A percentile compares a stretch with the other conserved stretches of the same genome.
Evolutionary conservation across 495 filamentous ascomycete genomes (phyloP).

Genomic region (Penicillium robsamsonii): DNA sequence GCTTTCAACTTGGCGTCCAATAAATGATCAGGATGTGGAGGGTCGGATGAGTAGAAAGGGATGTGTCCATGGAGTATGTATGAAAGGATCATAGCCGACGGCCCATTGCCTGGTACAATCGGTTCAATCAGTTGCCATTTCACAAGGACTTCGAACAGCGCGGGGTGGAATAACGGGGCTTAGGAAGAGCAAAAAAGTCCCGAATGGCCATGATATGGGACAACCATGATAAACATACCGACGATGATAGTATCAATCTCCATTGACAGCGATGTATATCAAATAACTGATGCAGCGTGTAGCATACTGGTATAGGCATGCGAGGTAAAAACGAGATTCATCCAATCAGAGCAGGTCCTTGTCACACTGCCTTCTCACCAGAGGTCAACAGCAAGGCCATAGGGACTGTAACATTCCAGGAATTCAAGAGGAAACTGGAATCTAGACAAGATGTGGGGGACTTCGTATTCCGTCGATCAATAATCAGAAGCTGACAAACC

Average conservation of each 20-base stretch:
- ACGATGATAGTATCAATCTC: slow-evolving; percentile 49
- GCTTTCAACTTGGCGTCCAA: slow-evolving; percentile 54
- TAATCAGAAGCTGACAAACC: slow-evolving; percentile 32
- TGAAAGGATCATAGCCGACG: slow-evolving; percentile 64
- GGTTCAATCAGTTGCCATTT: slow-evolving; percentile 5
- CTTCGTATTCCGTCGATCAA: slow-evolving; percentile 18
- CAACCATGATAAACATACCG: slow-evolving; percentile 33
- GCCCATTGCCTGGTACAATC: slow-evolving; percentile 54
- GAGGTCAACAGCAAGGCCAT: slow-evolving; percentile 25
- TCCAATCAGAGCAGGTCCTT: slow-evolving; percentile 2
- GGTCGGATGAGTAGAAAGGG: slow-evolving; percentile 53
- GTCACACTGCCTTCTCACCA: slow-evolving; percentile 24
- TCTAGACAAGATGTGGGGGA: slow-evolving; percentile 10
- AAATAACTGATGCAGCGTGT: slow-evolving; percentile 29
- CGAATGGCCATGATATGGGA: not conserved
- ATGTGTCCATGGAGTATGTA: slow-evolving; percentile 67
- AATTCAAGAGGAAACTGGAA: slow-evolving; percentile 1
- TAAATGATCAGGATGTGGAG: slow-evolving; percentile 60
- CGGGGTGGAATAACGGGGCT: slow-evolving; percentile 13
- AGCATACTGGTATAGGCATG: slow-evolving; percentile 37
- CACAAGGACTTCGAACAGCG: not conserved
- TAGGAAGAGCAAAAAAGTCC: slow-evolving; percentile 12
- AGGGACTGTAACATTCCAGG: slow-evolving; percentile 17
- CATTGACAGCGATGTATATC: slow-evolving; percentile 38
- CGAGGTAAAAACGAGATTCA: slow-evolving; percentile 8